Evolutionary conservation across 495 filamentous ascomycete genomes (phyloP), one percentile per base, ranked within the genome.

Genomic region (Patellaria atrata): DNA sequence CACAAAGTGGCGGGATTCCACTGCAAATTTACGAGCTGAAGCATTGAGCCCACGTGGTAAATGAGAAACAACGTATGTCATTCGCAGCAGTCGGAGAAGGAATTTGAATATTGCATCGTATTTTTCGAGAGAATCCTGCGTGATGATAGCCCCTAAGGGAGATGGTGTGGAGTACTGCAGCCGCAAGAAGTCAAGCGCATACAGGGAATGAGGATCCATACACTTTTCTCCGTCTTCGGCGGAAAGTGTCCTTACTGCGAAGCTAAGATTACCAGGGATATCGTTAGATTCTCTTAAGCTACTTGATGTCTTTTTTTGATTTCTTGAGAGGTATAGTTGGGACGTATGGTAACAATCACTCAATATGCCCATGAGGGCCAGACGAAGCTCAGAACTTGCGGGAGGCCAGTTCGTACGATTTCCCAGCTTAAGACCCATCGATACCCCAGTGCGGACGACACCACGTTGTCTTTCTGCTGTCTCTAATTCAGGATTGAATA

Each of bases 131-230:
- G 73, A 61, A 0, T 57, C 51, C 0, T 68, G 58, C 0, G 80
- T 81, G 16, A 97, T 75, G 35, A 94, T 64, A 0, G 72, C 59
- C 22, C 77, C 71, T 0, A 97, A 64, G 2, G 79, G 70, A 2
- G 67, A 47, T 0, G 87, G 83, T 0, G 89, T 71, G 24, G 73
- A 77, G 60, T 93, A 97, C 33, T 83, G 75, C 3, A 97, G 60
- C 2, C 78, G 73, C 12, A 97, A 63, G 48, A 97, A 94, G 53
- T 97, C 89, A 12, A 94, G 62, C 0, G 89, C 89, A 54, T 82
- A 76, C 20, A 94, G 68, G 0, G 72, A 72, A 47, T 79, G 67
- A 0, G 82, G 75, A 48, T 94, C 71, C 59, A 82, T 74, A 52
- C 79, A 82, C 42, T 67, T 72, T 22, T 79, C 70, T 14, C 91